Percentiles rank a stretch among this genome's conserved stretches.
These are phyloP conservation scores for Babesia gibsoni DNA, from an alignment of 169 alveolate species.

Conservation along the genomic window DNA sequence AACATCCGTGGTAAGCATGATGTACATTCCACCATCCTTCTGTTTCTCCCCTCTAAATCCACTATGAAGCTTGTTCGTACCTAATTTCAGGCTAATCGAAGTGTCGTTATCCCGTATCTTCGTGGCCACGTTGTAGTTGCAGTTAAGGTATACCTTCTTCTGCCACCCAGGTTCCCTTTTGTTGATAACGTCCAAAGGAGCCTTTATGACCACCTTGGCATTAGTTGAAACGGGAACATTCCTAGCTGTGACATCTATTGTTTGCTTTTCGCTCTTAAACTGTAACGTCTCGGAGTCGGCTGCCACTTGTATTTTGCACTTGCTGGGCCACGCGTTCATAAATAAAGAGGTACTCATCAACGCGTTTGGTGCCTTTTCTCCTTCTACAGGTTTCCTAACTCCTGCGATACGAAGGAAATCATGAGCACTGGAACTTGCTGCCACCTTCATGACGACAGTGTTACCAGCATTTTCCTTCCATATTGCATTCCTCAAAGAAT, in stretches of 20 bases:
- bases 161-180: neutral
- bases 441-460: neutral
- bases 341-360: neutral
- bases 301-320: neutral
- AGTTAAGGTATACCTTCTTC: neutral
- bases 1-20: constrained; percentile 7
- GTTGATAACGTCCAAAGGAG: neutral
- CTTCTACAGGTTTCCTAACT: neutral
- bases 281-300: constrained; percentile 1
- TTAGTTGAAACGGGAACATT: neutral
- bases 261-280: neutral
- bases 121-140: neutral
- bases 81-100: neutral
- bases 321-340: neutral
- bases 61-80: neutral
- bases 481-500: neutral
- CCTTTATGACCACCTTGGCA: neutral
- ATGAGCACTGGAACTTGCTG: neutral
- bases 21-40: neutral
- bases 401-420: neutral
- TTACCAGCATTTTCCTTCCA: constrained; percentile 25
- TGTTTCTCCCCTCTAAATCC: constrained; percentile 13
- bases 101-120: neutral
- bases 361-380: neutral
- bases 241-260: neutral